These are phyloP conservation scores for Torulaspora microellipsoides DNA, from an alignment of 805 yeast species.

Conservation along the genomic window DNA sequence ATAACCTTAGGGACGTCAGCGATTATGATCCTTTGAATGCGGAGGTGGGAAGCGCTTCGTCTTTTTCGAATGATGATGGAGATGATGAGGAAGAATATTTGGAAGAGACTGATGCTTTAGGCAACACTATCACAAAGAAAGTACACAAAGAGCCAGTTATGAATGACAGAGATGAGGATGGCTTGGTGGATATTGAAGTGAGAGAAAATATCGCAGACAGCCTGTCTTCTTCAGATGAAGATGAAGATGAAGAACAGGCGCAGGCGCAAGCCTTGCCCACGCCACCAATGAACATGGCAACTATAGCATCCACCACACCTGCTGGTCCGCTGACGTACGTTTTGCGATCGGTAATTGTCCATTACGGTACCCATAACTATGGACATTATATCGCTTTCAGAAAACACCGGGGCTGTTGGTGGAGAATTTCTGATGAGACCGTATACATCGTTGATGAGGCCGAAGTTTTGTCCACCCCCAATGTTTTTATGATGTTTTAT, in stretches of 20 bases:
- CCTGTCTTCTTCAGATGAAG: slow-evolving; percentile 12
- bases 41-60: slow-evolving; percentile 17
- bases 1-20: slow-evolving; percentile 16
- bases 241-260: slow-evolving; percentile 7
- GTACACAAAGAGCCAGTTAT: slow-evolving; percentile 10
- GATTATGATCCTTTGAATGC: slow-evolving; percentile 31
- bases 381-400: slow-evolving; percentile 96
- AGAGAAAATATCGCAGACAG: slow-evolving; percentile 15
- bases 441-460: slow-evolving; percentile 75
- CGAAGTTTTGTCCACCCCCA: slow-evolving; percentile 77
- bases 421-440: slow-evolving; percentile 90
- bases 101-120: slow-evolving; percentile 32
- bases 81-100: slow-evolving; percentile 22
- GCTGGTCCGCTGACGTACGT: slow-evolving; percentile 54
- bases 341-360: slow-evolving; percentile 82
- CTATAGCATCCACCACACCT: slow-evolving; percentile 23
- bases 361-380: slow-evolving; percentile 92
- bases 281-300: slow-evolving; percentile 4
- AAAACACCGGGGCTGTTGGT: slow-evolving; percentile 80
- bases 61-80: slow-evolving; percentile 15
- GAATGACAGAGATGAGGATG: slow-evolving; percentile 9
- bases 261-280: slow-evolving; percentile 8
- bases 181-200: slow-evolving; percentile 15
- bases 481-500: slow-evolving; percentile 90
- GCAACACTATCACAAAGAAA: slow-evolving; percentile 28